phyloP scores from a whole-genome alignment of 352 stramenopile species.

The Phytophthora vignae region DNA sequence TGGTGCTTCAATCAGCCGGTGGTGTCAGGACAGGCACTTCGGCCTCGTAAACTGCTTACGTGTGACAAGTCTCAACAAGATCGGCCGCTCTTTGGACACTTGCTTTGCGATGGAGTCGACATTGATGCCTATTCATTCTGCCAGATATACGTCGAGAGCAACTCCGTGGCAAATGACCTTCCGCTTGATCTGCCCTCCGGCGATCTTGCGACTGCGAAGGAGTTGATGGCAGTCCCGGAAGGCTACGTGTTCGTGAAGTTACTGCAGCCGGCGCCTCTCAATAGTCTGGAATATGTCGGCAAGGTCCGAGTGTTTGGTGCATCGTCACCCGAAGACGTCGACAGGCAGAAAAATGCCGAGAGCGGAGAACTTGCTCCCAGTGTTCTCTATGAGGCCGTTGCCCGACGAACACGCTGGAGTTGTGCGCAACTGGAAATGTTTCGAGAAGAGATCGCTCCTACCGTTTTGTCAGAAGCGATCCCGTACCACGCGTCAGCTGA shows the following conservation, averaged over 20 bases:
- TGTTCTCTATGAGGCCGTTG: conserved; percentile 58
- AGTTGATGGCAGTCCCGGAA: conserved; percentile 4
- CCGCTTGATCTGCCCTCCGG: conserved; percentile 36
- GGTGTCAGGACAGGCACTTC: conserved; percentile 74
- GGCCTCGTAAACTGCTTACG: conserved; percentile 73
- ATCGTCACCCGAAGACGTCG: conserved; percentile 10
- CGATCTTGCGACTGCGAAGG: conserved; percentile 7
- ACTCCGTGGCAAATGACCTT: conserved; percentile 36
- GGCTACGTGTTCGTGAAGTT: conserved; percentile 66
- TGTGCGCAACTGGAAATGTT: conserved; percentile 66
- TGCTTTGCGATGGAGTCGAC: conserved; percentile 81
- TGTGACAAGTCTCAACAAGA: conserved; percentile 46
- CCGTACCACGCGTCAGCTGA: conserved; percentile 36
- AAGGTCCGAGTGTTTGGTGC: conserved; percentile 60
- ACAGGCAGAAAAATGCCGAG: conserved; percentile 6
- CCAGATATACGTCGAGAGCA: conserved; percentile 75
- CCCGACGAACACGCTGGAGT: conserved; percentile 45
- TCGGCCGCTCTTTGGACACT: conserved; percentile 68
- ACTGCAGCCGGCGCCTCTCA: conserved; percentile 25
- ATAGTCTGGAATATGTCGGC: conserved; percentile 34
- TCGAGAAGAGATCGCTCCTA: conserved; percentile 82
- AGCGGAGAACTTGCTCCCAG: conserved; percentile 36
- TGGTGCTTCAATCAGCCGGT: conserved; percentile 87
- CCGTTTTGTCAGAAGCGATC: conserved; percentile 57
- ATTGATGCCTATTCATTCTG: conserved; percentile 88